Conservation (phyloP, 129 eudicot genomes). For the Smallanthus sonchifolius region DNA sequence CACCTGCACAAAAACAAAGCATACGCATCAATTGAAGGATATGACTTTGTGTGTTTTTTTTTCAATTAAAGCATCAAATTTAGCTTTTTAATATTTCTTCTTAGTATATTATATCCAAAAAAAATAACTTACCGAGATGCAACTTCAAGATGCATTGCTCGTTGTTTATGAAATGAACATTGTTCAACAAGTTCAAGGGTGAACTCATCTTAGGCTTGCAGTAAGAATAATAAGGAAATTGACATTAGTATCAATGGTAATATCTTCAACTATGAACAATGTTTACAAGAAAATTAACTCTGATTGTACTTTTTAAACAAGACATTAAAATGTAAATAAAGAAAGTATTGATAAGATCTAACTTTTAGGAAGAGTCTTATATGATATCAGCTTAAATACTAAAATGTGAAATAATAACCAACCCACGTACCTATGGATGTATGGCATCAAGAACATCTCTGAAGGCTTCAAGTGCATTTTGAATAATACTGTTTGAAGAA, state of each 20-base stretch:
- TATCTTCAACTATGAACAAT: background rate
- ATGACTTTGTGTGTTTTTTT: no score
- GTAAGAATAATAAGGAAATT: slow-evolving; percentile 15
- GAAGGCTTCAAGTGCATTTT: slow-evolving; percentile 87
- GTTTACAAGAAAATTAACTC: background rate
- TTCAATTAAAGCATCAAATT: no score
- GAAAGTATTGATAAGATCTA: background rate
- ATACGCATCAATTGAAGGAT: slow-evolving; percentile 7
- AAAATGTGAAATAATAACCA: background rate
- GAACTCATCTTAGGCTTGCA: slow-evolving; percentile 96
- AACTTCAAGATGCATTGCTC: slow-evolving; percentile 91
- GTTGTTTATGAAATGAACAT: slow-evolving; percentile 94
- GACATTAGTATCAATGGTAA: slow-evolving; percentile 3
- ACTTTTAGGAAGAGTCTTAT: slow-evolving; percentile 4
- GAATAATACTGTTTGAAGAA: slow-evolving; percentile 56
- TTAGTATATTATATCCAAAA: background rate
- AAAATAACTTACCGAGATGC: slow-evolving; percentile 58
- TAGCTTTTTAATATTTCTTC: background rate
- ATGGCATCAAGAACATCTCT: slow-evolving; percentile 87
- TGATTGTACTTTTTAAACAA: background rate
- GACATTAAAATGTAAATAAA: background rate
- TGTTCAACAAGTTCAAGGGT: slow-evolving; percentile 98
- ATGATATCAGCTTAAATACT: background rate
- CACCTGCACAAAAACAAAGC: no score
- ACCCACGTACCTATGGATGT: slow-evolving; percentile 61